Base-by-base conservation (phyloP, 768 basidiomycete genomes). In the Kwoniella sp. region DNA sequence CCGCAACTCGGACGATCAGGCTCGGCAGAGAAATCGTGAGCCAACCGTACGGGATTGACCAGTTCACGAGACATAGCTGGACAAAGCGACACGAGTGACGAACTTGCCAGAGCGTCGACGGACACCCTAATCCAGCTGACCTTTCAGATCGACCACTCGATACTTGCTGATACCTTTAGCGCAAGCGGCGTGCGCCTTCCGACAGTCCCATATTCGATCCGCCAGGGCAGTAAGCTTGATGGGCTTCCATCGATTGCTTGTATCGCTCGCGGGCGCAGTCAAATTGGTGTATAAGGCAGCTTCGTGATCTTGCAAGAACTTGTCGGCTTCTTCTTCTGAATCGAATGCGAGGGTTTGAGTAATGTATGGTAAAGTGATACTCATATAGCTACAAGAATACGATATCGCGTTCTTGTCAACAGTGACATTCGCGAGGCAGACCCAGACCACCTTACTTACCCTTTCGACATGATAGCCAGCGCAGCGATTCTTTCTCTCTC, bases 381-480 rank as follows among this genome's bases (percentile, higher is more conserved):
- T 86, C 76, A 83, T 84, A 77, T 98, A 98, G 70, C 96, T 99
- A 80, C 33, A n/a, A 66, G 51, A 8, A 44, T 10, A 19, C 10
- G 10, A 44, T 44, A 44, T 6, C 17, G 33, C n/a, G n/a, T 33
- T 33, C 33, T 5, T 5, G 33, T 33, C 33, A n/a, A n/a, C n/a
- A n/a, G n/a, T n/a, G n/a, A n/a, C n/a, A n/a, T n/a, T n/a, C n/a
- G n/a, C n/a, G n/a, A n/a, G n/a, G n/a, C n/a, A n/a, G n/a, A n/a
- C n/a, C n/a, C n/a, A n/a, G n/a, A n/a, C n/a, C n/a, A n/a, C n/a
- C n/a, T 1, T 36, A 85, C 94, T 74, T 71, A 98, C 96, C 91
- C 90, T 85, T 90, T 96, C 29, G 90, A 86, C 82, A 99, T 94
- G 68, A 90, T 87, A 76, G 92, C 86, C 65, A 99, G 79, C 1